Percentiles rank a stretch among this genome's conserved stretches.
These are phyloP conservation scores for Hypoxylon cercidicola DNA, from an alignment of 495 filamentous ascomycete genomes.

Conservation along the genomic window DNA sequence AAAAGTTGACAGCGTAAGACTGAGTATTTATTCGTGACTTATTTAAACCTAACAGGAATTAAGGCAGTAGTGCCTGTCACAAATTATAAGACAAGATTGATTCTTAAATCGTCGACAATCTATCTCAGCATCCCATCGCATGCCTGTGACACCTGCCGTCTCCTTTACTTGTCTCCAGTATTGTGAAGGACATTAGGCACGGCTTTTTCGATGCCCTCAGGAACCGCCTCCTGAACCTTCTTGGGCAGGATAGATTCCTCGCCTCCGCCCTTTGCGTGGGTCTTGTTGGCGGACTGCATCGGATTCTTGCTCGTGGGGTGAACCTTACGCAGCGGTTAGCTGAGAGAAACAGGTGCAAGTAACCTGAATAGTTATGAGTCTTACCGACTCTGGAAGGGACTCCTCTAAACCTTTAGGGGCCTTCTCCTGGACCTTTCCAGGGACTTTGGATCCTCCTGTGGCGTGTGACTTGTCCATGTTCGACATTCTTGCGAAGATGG, in stretches of 20 bases:
- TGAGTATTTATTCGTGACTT: no score
- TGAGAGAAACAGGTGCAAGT: background rate
- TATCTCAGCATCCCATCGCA: background rate
- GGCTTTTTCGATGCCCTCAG: constrained; percentile 27
- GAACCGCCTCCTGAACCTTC: constrained; percentile 35
- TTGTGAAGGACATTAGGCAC: constrained; percentile 26
- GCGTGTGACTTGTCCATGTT: constrained; percentile 32
- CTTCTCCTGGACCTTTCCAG: constrained; percentile 25
- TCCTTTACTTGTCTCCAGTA: constrained; percentile 25
- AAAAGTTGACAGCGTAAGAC: no score
- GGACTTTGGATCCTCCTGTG: constrained; percentile 25
- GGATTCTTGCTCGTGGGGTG: constrained; percentile 17
- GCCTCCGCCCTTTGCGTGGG: constrained; percentile 29
- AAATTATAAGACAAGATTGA: no score
- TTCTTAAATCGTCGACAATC: background rate
- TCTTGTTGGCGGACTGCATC: constrained; percentile 21
- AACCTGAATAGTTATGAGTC: background rate
- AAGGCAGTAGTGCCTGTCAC: no score
- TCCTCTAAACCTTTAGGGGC: constrained; percentile 24
- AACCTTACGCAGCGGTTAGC: constrained; percentile 11
- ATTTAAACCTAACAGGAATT: no score
- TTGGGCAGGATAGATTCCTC: constrained; percentile 30
- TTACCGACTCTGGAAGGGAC: constrained; percentile 3
- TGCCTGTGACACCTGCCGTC: background rate
- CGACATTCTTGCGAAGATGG: constrained; percentile 16